Conservation (phyloP, 1,284 basidiomycete species). For the Phenoliferia sp. region DNA sequence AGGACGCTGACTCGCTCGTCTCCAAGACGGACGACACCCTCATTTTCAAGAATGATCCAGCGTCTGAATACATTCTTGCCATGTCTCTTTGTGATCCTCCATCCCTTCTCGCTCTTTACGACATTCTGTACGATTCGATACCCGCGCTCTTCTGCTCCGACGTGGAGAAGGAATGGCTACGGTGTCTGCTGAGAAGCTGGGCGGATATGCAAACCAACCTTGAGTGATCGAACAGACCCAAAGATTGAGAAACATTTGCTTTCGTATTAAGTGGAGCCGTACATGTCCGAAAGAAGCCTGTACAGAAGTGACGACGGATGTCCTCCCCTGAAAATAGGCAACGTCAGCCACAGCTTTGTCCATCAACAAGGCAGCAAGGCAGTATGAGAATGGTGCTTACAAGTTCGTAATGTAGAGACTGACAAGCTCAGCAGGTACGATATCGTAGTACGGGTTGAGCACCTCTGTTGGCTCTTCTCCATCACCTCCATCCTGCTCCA, state of each 20-base stretch:
- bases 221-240: not conserved
- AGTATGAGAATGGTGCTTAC: constrained; percentile 9
- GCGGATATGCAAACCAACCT: not conserved
- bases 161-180: not conserved
- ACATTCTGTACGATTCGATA: not conserved
- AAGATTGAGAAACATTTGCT: not conserved
- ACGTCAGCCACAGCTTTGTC: not conserved
- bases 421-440: constrained; percentile 84
- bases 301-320: constrained; percentile 31
- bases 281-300: constrained; percentile 29
- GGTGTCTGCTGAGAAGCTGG: not conserved
- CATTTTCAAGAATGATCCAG: not conserved
- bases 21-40: not conserved
- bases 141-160: not conserved
- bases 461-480: constrained; percentile 46
- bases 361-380: too few species aligned
- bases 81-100: not conserved
- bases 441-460: constrained; percentile 79
- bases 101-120: not conserved
- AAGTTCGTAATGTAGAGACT: constrained; percentile 89
- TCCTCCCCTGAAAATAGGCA: constrained; percentile 17
- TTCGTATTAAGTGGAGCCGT: constrained; percentile 10
- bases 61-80: not conserved
- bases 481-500: constrained; percentile 44
- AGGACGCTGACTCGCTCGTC: not conserved